These are phyloP conservation scores for Oehlia diaphana DNA, from an alignment of 192 early-diverging fungal genomes.

Conservation along the genomic window DNA sequence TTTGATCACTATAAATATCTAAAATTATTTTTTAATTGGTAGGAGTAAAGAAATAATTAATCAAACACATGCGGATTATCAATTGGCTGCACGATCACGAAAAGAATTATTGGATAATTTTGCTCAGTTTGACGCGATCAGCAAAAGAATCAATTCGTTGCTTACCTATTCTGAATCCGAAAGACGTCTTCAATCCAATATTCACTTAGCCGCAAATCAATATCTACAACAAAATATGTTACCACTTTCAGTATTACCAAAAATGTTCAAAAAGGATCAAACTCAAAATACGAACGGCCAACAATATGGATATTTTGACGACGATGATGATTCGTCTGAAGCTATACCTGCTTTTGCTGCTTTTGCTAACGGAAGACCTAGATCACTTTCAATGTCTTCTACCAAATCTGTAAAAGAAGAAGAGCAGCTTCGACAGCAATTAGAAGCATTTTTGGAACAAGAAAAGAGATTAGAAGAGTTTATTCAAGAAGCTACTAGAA, in stretches of 20 bases:
- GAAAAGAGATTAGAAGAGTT: constrained; percentile 60
- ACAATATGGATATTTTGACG: constrained; percentile 4
- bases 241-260: constrained; percentile 69
- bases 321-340: constrained; percentile 1
- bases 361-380: constrained; percentile 7
- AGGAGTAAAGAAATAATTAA: constrained; percentile 32
- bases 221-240: constrained; percentile 81
- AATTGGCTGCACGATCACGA: constrained; percentile 60
- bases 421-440: constrained; percentile 36
- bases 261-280: constrained; percentile 45
- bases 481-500: constrained; percentile 61
- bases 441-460: constrained; percentile 73
- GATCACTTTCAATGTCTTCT: constrained; percentile 34
- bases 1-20: neutral
- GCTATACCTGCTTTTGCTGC: neutral
- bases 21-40: neutral
- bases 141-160: constrained; percentile 59
- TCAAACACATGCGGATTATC: constrained; percentile 55
- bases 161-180: constrained; percentile 48
- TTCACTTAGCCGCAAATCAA: constrained; percentile 62
- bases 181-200: constrained; percentile 62
- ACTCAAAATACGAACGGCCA: constrained; percentile 16
- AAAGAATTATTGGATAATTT: constrained; percentile 68
- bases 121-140: constrained; percentile 58
- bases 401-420: constrained; percentile 34